Percentiles rank a stretch among this genome's conserved stretches.
Evolutionary conservation across 805 yeast genomes (phyloP).

Genomic region (Starmerella bombi): DNA sequence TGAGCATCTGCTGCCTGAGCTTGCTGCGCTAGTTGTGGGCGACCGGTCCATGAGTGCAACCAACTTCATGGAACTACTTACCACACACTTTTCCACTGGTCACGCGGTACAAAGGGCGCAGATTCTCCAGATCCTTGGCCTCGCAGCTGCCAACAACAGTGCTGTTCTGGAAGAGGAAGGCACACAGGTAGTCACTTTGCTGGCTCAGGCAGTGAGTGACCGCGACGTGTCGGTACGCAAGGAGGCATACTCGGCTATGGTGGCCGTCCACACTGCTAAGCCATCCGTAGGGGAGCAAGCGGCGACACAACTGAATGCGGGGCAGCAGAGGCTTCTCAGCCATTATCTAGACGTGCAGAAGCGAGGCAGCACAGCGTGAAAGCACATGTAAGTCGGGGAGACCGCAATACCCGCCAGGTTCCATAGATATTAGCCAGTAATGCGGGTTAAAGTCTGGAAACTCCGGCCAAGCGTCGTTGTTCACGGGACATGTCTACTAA

Average conservation of each 20-base stretch:
- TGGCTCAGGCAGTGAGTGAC: constrained; percentile 2
- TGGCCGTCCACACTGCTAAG: constrained; percentile 12
- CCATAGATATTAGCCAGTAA: too few species aligned
- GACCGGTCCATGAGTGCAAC: neutral
- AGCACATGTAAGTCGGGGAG: too few species aligned
- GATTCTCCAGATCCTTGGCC: neutral
- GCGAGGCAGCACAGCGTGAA: too few species aligned
- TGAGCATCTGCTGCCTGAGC: constrained; percentile 6
- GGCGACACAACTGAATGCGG: constrained; percentile 17
- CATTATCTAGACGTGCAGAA: constrained; percentile 15
- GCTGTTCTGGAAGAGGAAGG: constrained; percentile 1
- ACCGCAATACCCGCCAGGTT: too few species aligned
- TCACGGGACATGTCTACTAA: too few species aligned
- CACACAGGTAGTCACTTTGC: neutral
- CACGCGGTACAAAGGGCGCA: neutral
- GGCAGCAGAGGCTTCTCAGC: constrained; percentile 24
- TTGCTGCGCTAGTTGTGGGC: neutral
- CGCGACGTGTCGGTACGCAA: constrained; percentile 22
- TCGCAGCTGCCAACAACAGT: neutral
- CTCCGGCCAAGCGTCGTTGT: too few species aligned
- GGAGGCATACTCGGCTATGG: constrained; percentile 24
- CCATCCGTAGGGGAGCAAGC: constrained; percentile 9
- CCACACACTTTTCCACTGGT: neutral
- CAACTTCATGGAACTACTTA: neutral
- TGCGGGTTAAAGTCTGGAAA: too few species aligned